These are phyloP conservation scores for Alternaria sp. DNA, from an alignment of 2,329 filamentous ascomycete genomes.

Conservation along the genomic window DNA sequence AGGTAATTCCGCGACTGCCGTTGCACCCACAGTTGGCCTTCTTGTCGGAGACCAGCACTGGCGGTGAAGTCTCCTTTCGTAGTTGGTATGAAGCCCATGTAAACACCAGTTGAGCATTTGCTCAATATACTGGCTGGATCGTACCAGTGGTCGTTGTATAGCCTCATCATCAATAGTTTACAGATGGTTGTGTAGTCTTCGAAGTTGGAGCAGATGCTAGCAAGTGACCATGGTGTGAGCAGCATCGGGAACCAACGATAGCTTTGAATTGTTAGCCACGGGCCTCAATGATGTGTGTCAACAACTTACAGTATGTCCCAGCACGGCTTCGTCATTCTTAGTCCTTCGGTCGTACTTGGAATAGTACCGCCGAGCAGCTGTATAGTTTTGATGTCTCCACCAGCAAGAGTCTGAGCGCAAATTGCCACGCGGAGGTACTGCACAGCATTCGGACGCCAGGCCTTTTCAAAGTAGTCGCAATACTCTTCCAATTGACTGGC, in stretches of 20 bases:
- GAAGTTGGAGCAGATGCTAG: constrained; percentile 43
- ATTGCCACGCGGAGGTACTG: constrained; percentile 42
- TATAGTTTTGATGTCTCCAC: constrained; percentile 37
- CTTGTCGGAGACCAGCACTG: constrained; percentile 2
- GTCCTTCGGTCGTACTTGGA: constrained; percentile 35
- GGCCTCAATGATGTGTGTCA: not conserved
- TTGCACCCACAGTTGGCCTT: constrained; percentile 24
- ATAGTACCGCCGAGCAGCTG: constrained; percentile 36
- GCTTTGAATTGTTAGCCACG: constrained; percentile 12
- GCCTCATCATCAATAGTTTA: constrained; percentile 37
- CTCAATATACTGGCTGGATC: constrained; percentile 28
- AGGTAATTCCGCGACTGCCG: constrained; percentile 38
- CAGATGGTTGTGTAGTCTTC: constrained; percentile 42
- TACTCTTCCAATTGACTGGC: constrained; percentile 41
- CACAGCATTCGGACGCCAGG: constrained; percentile 41
- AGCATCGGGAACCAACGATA: constrained; percentile 43
- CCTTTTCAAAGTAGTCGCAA: constrained; percentile 44
- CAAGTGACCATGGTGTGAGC: constrained; percentile 36
- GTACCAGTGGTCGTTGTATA: constrained; percentile 43
- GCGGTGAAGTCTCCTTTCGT: constrained; percentile 33
- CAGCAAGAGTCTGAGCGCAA: constrained; percentile 39
- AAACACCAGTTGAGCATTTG: constrained; percentile 37
- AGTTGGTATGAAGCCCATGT: constrained; percentile 39
- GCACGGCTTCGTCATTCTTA: constrained; percentile 39
- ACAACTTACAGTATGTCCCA: constrained; percentile 43